Evolutionary conservation across 768 basidiomycete species (phyloP).

Genomic region (Kwoniella mangroviensis): DNA sequence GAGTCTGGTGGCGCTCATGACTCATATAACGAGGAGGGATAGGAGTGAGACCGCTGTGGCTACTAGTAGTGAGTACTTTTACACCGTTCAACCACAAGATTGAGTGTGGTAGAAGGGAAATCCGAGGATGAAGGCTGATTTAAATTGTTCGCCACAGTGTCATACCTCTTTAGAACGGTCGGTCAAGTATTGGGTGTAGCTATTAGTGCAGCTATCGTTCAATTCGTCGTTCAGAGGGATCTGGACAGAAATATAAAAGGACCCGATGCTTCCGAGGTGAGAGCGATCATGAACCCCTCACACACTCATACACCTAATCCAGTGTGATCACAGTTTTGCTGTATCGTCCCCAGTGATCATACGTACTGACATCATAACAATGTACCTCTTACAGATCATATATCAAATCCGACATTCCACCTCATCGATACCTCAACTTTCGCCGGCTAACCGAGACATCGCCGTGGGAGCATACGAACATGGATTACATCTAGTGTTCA

Average conservation of each 20-base stretch:
- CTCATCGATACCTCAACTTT: slow-evolving; percentile 47
- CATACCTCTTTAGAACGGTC: slow-evolving; percentile 89
- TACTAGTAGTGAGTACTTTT: slow-evolving; percentile 73
- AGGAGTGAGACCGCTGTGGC: slow-evolving; percentile 64
- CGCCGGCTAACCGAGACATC: slow-evolving; percentile 21
- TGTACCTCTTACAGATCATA: slow-evolving; percentile 41
- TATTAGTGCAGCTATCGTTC: slow-evolving; percentile 79
- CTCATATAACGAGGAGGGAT: slow-evolving; percentile 41
- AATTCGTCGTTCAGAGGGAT: slow-evolving; percentile 73
- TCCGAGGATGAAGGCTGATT: slow-evolving; percentile 14
- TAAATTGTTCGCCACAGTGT: slow-evolving; percentile 64
- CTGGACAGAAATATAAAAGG: slow-evolving; percentile 77
- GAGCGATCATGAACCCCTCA: neutral
- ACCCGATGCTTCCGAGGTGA: slow-evolving; percentile 64
- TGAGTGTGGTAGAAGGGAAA: too few relatives aligned
- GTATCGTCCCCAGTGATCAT: slow-evolving; percentile 2
- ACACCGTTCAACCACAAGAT: neutral
- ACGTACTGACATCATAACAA: neutral
- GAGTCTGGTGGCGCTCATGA: slow-evolving; percentile 55
- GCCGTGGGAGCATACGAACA: slow-evolving; percentile 49
- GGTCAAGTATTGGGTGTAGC: slow-evolving; percentile 96
- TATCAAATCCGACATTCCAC: slow-evolving; percentile 53
- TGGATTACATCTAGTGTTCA: slow-evolving; percentile 50
- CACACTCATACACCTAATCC: too few relatives aligned
- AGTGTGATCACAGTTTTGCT: too few relatives aligned